phyloP scores from a whole-genome alignment of 2,329 filamentous ascomycete species.

The Ceratocystis ficicola region DNA sequence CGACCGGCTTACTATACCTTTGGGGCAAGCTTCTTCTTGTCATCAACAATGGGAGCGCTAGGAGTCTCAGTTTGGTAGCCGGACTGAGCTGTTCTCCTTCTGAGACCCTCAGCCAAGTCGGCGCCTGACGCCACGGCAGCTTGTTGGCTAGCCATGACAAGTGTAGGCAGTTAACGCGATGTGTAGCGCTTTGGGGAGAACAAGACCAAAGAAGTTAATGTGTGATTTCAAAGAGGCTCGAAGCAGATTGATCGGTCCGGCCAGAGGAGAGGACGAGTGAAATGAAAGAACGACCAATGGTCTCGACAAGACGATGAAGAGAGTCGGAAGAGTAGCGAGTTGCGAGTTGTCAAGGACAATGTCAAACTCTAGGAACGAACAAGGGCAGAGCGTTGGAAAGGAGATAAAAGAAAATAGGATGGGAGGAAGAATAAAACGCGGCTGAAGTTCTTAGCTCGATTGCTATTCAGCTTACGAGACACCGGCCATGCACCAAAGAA shows the following conservation, averaged over 20 bases:
- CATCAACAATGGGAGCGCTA: slow-evolving; percentile 34
- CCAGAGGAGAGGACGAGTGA: neutral
- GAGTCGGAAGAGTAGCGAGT: slow-evolving; percentile 22
- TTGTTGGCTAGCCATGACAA: slow-evolving; percentile 42
- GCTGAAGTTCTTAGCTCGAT: slow-evolving; percentile 19
- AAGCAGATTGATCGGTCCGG: neutral
- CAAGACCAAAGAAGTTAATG: neutral
- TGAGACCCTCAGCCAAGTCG: slow-evolving; percentile 44
- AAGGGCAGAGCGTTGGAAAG: slow-evolving; percentile 9
- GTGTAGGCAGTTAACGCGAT: neutral
- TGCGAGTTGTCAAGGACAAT: slow-evolving; percentile 23
- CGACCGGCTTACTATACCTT: slow-evolving; percentile 34
- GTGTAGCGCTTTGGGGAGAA: slow-evolving; percentile 3
- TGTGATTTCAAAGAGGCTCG: neutral
- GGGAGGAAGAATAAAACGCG: slow-evolving; percentile 14
- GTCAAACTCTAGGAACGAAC: slow-evolving; percentile 21
- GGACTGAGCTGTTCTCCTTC: slow-evolving; percentile 39
- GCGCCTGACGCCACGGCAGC: slow-evolving; percentile 48
- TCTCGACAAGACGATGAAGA: slow-evolving; percentile 3
- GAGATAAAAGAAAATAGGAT: slow-evolving; percentile 1
- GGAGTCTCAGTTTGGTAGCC: slow-evolving; percentile 14
- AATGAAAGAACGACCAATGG: slow-evolving; percentile 9
- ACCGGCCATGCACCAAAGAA: slow-evolving; percentile 20
- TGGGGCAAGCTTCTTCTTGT: slow-evolving; percentile 47
- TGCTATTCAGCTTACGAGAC: slow-evolving; percentile 20